Conservation (phyloP, 2,329 filamentous ascomycete species). For the Fusarium kyushuense region DNA sequence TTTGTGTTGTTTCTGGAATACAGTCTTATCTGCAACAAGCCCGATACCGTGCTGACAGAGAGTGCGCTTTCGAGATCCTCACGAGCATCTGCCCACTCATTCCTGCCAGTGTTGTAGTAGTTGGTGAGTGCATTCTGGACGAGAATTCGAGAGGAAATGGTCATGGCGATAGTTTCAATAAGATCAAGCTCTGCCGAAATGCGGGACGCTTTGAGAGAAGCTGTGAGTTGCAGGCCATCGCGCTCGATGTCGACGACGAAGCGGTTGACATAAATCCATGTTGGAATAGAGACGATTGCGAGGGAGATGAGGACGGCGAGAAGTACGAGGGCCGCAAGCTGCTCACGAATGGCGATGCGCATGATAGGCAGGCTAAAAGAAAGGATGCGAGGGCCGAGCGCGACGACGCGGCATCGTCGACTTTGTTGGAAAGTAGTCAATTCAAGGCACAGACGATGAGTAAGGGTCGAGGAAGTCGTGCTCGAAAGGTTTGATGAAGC, state of each 20-base stretch:
- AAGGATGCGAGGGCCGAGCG: constrained; percentile 33
- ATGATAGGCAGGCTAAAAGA: constrained; percentile 61
- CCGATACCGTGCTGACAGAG: constrained; percentile 66
- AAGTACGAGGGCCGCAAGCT: constrained; percentile 84
- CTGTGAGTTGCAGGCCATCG: constrained; percentile 78
- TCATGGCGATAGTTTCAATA: constrained; percentile 78
- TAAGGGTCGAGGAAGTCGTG: constrained; percentile 7
- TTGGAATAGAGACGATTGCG: constrained; percentile 82
- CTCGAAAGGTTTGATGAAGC: constrained; percentile 7
- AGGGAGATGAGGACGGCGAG: constrained; percentile 79
- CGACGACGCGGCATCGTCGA: constrained; percentile 47
- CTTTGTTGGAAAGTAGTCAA: constrained; percentile 26
- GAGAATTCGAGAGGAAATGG: constrained; percentile 75
- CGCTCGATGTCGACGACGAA: constrained; percentile 66
- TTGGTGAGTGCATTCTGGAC: constrained; percentile 65
- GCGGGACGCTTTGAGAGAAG: constrained; percentile 87
- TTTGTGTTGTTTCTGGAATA: constrained; percentile 77
- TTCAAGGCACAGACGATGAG: constrained; percentile 20
- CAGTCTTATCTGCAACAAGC: constrained; percentile 77
- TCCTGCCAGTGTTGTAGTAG: constrained; percentile 62
- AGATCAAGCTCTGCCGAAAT: constrained; percentile 83
- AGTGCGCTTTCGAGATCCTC: constrained; percentile 80
- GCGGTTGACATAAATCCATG: constrained; percentile 69
- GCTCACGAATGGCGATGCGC: constrained; percentile 88
- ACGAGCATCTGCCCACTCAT: constrained; percentile 71